phyloP scores from a whole-genome alignment of 108 stramenopile genomes.

The Fistulifera pelliculosa region DNA sequence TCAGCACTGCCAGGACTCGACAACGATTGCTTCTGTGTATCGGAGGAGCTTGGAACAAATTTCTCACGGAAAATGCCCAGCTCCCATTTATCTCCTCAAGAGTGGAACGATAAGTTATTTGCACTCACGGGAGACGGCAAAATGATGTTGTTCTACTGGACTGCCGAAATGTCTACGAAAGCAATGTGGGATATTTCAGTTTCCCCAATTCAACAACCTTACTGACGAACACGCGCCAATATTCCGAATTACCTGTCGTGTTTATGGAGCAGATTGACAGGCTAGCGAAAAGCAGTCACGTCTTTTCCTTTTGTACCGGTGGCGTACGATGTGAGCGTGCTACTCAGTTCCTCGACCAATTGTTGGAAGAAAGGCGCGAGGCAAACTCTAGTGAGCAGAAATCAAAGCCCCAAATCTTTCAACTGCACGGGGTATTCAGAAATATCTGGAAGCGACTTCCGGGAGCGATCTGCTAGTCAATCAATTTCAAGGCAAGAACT shows the following conservation, averaged over 20 bases:
- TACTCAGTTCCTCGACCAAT: slow-evolving; percentile 46
- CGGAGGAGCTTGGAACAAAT: not conserved
- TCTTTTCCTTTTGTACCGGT: slow-evolving; percentile 69
- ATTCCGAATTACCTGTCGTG: slow-evolving; percentile 58
- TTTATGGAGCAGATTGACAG: slow-evolving; percentile 28
- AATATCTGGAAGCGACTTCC: slow-evolving; percentile 34
- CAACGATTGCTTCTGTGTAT: not conserved
- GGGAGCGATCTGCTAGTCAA: slow-evolving; percentile 1
- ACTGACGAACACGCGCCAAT: slow-evolving; percentile 74
- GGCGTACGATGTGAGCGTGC: slow-evolving; percentile 81
- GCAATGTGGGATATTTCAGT: slow-evolving; percentile 56
- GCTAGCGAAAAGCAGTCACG: slow-evolving; percentile 25
- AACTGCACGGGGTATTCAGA: slow-evolving; percentile 79
- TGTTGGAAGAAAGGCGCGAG: slow-evolving; percentile 36
- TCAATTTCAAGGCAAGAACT: slow-evolving; percentile 73
- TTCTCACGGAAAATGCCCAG: slow-evolving; percentile 20
- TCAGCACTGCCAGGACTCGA: not conserved
- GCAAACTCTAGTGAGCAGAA: slow-evolving; percentile 20
- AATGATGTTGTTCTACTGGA: slow-evolving; percentile 41
- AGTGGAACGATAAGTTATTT: slow-evolving; percentile 57
- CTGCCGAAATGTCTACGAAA: slow-evolving; percentile 74
- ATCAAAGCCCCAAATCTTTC: slow-evolving; percentile 38
- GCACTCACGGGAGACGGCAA: slow-evolving; percentile 3
- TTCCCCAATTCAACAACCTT: slow-evolving; percentile 30
- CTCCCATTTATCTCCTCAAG: slow-evolving; percentile 49